Evolutionary conservation across 345 rosid species (phyloP), one percentile per base, ranked within the genome.

Genomic region (Ceriops tagal): DNA sequence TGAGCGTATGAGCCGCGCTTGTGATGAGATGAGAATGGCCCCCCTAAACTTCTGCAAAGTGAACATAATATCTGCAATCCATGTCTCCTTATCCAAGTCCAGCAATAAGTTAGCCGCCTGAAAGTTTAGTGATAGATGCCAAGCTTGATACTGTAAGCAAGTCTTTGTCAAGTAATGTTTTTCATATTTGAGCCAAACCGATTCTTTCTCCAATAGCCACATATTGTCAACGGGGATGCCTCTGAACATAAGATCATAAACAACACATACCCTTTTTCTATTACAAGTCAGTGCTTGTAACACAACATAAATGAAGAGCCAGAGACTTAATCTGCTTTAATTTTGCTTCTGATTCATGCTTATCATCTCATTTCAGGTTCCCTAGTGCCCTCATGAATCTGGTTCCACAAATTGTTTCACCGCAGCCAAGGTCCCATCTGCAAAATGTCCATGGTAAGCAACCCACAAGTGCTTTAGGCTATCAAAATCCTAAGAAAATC

Each of bases 271-370:
- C 66, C 82, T 79, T 61, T 78, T 72, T 39, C 89, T 85, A 18
- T 32, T 49, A 3, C 49, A 30, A 52, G 49, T 70, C 51, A 57
- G 85, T 84, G 51, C 87, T 81, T 7, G 84, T 21, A 5, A 85
- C 80, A 21, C 92, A 85, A 37, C 92, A 88, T 20, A 89, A 88
- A 35, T 84, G 66, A 15, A 88, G 92, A 16, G 89, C 75, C 1
- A 83, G 83, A 39, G 83, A 85, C 64, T 83, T 85, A 53, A 86
- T 68, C 66, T 85, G 92, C 77, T 86, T 75, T 15, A n/a, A 87
- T 80, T 60, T 79, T 87, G 82, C 87, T 83, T 55, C 85, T 85
- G 64, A 85, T 82, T 68, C 85, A 86, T n/a, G 84, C 92, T 73
- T 18, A 43, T 43, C 18, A 3, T 13, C 49, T 88, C 92, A 18